Evolutionary conservation across 2,329 filamentous ascomycete genomes (phyloP).

Genomic region (Xylariaceae sp.): DNA sequence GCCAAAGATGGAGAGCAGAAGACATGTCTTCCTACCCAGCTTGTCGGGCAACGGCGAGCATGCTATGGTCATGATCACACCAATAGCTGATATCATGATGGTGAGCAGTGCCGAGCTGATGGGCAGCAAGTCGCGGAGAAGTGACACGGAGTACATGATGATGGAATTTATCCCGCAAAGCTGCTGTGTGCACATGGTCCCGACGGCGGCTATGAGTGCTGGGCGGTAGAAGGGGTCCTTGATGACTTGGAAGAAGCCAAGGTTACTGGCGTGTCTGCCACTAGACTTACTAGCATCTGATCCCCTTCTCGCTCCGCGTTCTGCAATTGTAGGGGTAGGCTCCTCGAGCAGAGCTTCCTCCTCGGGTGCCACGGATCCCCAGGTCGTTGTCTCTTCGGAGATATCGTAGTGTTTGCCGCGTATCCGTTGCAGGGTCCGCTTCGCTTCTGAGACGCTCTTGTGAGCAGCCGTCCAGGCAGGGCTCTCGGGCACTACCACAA

Average conservation of each 20-base stretch:
- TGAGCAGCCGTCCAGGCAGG: conserved; percentile 79
- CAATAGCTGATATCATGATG: conserved; percentile 81
- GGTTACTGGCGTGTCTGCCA: conserved; percentile 30
- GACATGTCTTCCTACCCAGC: conserved; percentile 80
- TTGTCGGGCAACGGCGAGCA: conserved; percentile 84
- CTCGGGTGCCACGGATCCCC: conserved; percentile 51
- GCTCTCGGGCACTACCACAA: conserved; percentile 80
- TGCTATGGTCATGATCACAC: conserved; percentile 74
- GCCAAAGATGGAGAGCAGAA: conserved; percentile 76
- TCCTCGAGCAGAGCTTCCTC: conserved; percentile 63
- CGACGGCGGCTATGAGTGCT: conserved; percentile 77
- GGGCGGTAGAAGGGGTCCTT: conserved; percentile 64
- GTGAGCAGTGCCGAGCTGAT: conserved; percentile 79
- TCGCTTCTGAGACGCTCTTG: conserved; percentile 57
- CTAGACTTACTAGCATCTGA: conserved; percentile 19
- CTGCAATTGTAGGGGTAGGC: conserved; percentile 18
- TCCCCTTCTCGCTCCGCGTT: conserved; percentile 16
- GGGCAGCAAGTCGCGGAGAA: conserved; percentile 76
- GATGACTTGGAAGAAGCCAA: conserved; percentile 63
- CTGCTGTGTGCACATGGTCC: conserved; percentile 90
- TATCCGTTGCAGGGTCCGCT: conserved; percentile 67
- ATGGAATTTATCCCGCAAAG: conserved; percentile 94
- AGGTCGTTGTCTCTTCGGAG: conserved; percentile 64
- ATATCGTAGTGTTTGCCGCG: conserved; percentile 67
- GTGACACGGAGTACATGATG: conserved; percentile 95